phyloP scores from a whole-genome alignment of 345 rosid species.

The Pistacia integerrima region DNA sequence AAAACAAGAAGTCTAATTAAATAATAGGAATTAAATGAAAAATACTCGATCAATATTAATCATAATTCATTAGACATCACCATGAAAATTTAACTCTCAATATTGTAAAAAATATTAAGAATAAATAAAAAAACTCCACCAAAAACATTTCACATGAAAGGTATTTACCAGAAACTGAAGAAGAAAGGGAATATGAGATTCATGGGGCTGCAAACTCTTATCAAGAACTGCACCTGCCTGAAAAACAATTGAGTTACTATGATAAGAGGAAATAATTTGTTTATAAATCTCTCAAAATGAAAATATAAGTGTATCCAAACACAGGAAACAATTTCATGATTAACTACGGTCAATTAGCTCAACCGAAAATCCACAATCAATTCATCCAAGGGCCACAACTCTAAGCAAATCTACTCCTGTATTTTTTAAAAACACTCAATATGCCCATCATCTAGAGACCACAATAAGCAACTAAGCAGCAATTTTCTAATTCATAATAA shows the following conservation, averaged over 20 bases:
- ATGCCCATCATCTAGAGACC: not conserved
- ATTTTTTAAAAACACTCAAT: not conserved
- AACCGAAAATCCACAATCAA: not conserved
- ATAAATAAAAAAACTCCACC: not conserved
- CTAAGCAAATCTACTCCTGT: not conserved
- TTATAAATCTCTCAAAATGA: not conserved
- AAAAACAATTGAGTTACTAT: slow-evolving; percentile 9
- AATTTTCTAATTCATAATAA: not conserved
- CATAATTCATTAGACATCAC: slow-evolving; percentile 2
- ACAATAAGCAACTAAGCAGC: not conserved
- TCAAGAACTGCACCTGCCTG: slow-evolving; percentile 82
- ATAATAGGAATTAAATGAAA: not conserved
- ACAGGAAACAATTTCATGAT: not conserved
- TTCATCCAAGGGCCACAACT: not conserved
- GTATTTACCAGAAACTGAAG: slow-evolving; percentile 86
- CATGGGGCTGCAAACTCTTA: slow-evolving; percentile 84
- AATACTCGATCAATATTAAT: not conserved
- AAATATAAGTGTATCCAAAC: not conserved
- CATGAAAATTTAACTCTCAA: not conserved
- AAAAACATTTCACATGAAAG: not conserved
- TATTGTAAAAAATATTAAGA: not conserved
- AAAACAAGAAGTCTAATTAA: not conserved
- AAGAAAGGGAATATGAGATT: slow-evolving; percentile 88
- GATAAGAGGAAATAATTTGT: not conserved
- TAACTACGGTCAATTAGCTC: not conserved